Percentiles rank a stretch among this genome's conserved stretches.
Evolutionary conservation across 805 yeast species (phyloP).

Genomic region (Groenewaldozyma salmanticensis): DNA sequence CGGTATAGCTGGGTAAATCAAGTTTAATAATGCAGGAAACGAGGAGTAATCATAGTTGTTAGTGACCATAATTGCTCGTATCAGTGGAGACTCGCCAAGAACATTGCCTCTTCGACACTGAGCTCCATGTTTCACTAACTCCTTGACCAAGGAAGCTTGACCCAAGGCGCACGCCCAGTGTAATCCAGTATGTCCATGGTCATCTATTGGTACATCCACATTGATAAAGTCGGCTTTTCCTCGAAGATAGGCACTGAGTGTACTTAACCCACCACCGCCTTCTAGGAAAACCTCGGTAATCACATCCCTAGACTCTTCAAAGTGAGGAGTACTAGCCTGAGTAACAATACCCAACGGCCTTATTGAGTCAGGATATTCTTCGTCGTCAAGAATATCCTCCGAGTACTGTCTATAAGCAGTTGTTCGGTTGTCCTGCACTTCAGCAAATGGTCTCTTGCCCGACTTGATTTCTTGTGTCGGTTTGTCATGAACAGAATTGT

Average conservation of each 20-base stretch:
- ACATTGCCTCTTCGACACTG: constrained; percentile 63
- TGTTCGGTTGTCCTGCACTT: not conserved
- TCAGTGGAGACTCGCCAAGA: constrained; percentile 79
- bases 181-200: constrained; percentile 82
- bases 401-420: not conserved
- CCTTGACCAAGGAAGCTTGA: constrained; percentile 55
- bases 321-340: constrained; percentile 13
- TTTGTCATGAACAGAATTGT: not conserved
- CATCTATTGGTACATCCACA: constrained; percentile 83
- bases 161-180: constrained; percentile 97
- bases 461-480: not conserved
- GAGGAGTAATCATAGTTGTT: constrained; percentile 72
- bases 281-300: constrained; percentile 45
- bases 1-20: constrained; percentile 65
- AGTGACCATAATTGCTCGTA: constrained; percentile 75
- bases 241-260: constrained; percentile 19
- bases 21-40: constrained; percentile 59
- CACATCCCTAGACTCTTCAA: constrained; percentile 33
- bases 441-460: not conserved
- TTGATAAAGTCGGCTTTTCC: constrained; percentile 32
- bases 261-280: constrained; percentile 28
- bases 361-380: constrained; percentile 11
- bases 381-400: constrained; percentile 16
- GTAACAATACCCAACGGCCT: constrained; percentile 38
- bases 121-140: constrained; percentile 58